phyloP scores from a whole-genome alignment of 495 filamentous ascomycete species.

The Rhypophila decipiens region DNA sequence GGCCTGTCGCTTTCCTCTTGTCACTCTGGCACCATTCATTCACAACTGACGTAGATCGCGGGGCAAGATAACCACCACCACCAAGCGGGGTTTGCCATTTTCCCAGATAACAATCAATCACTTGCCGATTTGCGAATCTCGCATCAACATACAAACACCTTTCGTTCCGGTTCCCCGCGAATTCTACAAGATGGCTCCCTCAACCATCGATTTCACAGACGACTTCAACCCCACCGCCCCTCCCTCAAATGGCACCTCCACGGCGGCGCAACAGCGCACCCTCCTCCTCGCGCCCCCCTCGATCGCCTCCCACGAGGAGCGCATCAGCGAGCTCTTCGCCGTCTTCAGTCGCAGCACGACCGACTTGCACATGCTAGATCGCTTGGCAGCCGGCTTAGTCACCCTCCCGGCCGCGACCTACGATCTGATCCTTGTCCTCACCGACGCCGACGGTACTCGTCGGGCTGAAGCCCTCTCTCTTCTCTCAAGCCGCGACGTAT shows the following conservation, averaged over 20 bases:
- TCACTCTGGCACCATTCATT: too few relatives aligned
- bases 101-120: too few relatives aligned
- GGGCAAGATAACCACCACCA: too few relatives aligned
- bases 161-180: too few relatives aligned
- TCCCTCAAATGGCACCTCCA: slow-evolving; percentile 8
- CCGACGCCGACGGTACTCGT: slow-evolving; percentile 59
- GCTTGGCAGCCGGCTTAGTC: slow-evolving; percentile 76
- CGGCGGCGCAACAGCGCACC: slow-evolving; percentile 28
- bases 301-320: slow-evolving; percentile 43
- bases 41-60: too few relatives aligned
- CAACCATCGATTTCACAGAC: slow-evolving; percentile 11
- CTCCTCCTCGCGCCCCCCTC: slow-evolving; percentile 51
- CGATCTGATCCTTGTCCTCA: slow-evolving; percentile 77
- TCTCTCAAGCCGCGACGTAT: slow-evolving; percentile 61
- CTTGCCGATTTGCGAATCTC: too few relatives aligned
- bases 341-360: slow-evolving; percentile 59
- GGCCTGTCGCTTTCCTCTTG: too few relatives aligned
- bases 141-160: too few relatives aligned
- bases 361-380: slow-evolving; percentile 98
- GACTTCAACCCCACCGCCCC: slow-evolving; percentile 22
- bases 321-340: slow-evolving; percentile 36
- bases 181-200: slow-evolving; percentile 18
- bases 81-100: too few relatives aligned
- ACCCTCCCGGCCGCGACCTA: slow-evolving; percentile 71
- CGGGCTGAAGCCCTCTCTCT: slow-evolving; percentile 50